Evolutionary conservation across 768 basidiomycete genomes (phyloP), one percentile per base, ranked within the genome.

Genomic region (Serendipita sp.): DNA sequence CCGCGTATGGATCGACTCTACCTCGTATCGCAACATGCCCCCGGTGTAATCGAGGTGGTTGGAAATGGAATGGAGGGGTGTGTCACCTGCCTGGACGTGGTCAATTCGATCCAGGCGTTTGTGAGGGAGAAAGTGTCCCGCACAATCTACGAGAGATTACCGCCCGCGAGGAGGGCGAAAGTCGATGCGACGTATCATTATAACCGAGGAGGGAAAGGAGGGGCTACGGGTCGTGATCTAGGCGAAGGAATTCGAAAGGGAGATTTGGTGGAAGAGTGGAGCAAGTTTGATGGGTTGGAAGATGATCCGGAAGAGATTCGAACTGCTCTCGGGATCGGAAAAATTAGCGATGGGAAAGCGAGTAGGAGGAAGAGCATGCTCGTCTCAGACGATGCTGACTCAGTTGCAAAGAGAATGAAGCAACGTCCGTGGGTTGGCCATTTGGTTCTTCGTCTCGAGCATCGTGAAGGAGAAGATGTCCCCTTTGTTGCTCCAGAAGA

Each of bases 151-250:
- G 75, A 80, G 3, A 64, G 67, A 2, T 70, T 82, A 3, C 33
- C 75, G 0, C 41, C 63, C 2, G 60, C 43, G n/a, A 73, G 72
- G 14, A 75, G 79, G 64, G 74, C 74, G 0, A 70, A 73, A 9
- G 74, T 87, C 13, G 73, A 73, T 43, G 73, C 76, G 28, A 76
- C 81, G 33, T 90, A 87, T 70, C 72, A 76, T 38, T 75, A 79
- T 69, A 90, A 90, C 69, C 79, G 88, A 20, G 84, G 84, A 9
- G 78, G 81, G 7, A 77, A 77, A 31, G 73, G 73, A 26, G 81
- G 80, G 53, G 86, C 83, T 1, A 87, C 88, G 0, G 88, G 88
- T 0, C 88, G 86, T 0, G 72, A 72, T 43, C 76, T 90, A 2
- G 81, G 81, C 5, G 75, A 79, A 53, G 82, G 82, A 7, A 75